Evolutionary conservation across 1,284 basidiomycete species (phyloP).

Genomic region (Ceraceosorus bombacis): DNA sequence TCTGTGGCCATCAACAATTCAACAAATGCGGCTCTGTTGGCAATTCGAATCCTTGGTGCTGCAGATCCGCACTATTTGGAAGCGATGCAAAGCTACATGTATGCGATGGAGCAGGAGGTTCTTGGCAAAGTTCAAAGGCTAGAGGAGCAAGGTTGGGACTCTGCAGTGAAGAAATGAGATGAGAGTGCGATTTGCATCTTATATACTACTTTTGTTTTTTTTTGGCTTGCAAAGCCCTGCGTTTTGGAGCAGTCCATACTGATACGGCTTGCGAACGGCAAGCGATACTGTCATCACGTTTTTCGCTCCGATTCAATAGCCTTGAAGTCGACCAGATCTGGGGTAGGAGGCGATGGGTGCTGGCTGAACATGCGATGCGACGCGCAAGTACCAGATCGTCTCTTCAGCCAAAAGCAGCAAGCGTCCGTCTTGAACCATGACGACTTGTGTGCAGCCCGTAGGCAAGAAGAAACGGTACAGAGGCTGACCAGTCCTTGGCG

Average conservation of each 20-base stretch:
- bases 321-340: too few species aligned
- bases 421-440: constrained; percentile 9
- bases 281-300: too few species aligned
- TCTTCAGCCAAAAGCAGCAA: constrained; percentile 8
- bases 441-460: constrained; percentile 8
- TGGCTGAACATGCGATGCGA: background rate
- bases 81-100: constrained; percentile 70
- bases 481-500: background rate
- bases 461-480: constrained; percentile 10
- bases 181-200: too few species aligned
- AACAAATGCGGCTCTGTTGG: constrained; percentile 85
- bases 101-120: constrained; percentile 71
- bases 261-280: too few species aligned
- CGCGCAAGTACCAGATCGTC: constrained; percentile 5
- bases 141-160: constrained; percentile 74
- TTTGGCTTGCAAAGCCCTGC: too few species aligned
- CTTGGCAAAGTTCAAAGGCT: constrained; percentile 72
- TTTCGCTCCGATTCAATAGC: too few species aligned
- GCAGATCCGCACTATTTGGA: constrained; percentile 62
- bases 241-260: too few species aligned
- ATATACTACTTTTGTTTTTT: too few species aligned
- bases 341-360: too few species aligned
- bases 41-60: constrained; percentile 71
- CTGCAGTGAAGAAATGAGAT: constrained; percentile 30
- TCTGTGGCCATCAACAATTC: constrained; percentile 96